Percentiles rank a stretch among this genome's conserved stretches.
Evolutionary conservation across 164 flowering plant species (phyloP).

Genomic region (Umbellularia californica): DNA sequence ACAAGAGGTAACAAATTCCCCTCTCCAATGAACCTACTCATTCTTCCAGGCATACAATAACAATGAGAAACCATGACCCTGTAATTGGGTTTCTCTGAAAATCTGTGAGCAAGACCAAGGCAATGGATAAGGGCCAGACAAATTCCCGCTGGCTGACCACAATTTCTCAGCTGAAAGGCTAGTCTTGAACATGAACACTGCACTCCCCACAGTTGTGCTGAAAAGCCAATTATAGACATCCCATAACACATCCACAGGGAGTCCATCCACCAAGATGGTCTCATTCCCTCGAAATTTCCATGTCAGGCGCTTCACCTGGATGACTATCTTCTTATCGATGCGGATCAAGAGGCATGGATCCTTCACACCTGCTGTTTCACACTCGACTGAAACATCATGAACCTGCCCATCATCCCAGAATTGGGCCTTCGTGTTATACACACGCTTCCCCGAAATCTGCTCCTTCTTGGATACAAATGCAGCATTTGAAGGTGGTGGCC

Average conservation of each 20-base stretch:
- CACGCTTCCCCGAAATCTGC: constrained; percentile 36
- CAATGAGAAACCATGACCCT: constrained; percentile 35
- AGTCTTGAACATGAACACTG: constrained; percentile 37
- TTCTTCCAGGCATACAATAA: constrained; percentile 49
- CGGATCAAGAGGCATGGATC: constrained; percentile 33
- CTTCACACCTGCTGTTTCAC: constrained; percentile 19
- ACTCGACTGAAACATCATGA: constrained; percentile 33
- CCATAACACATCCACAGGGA: constrained; percentile 36
- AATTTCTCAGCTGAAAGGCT: constrained; percentile 24
- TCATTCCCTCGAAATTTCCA: constrained; percentile 49
- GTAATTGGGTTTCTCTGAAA: constrained; percentile 21
- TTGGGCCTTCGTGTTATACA: constrained; percentile 30
- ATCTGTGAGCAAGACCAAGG: constrained; percentile 29
- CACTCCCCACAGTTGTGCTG: constrained; percentile 20
- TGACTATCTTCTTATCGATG: constrained; percentile 29
- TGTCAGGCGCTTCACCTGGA: constrained; percentile 35
- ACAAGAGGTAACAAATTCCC: background rate
- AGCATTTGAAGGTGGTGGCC: constrained; percentile 16
- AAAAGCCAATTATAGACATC: constrained; percentile 42
- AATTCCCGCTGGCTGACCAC: constrained; percentile 19
- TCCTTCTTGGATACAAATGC: constrained; percentile 35
- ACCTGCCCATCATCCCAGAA: constrained; percentile 32
- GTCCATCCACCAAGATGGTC: constrained; percentile 39
- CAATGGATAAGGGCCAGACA: constrained; percentile 13
- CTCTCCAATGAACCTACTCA: constrained; percentile 26